Evolutionary conservation across 805 yeast genomes (phyloP).

Genomic region (Saturnispora quitensis): DNA sequence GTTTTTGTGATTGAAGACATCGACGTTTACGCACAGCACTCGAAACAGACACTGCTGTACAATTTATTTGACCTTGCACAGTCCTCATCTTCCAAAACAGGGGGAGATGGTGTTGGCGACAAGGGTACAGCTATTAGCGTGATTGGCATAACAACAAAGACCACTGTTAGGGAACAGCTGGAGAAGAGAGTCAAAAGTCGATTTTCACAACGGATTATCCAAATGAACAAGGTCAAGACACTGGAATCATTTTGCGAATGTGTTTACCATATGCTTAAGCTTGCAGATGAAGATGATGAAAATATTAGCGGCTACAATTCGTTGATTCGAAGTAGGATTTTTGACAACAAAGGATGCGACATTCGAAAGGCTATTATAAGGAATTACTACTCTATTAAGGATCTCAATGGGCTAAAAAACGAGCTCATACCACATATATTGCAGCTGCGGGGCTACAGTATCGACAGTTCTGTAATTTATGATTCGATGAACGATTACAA

Average conservation of each 20-base stretch:
- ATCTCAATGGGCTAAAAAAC: constrained; percentile 42
- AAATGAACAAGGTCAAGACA: constrained; percentile 41
- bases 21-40: constrained; percentile 62
- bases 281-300: constrained; percentile 14
- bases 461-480: neutral
- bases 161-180: constrained; percentile 68
- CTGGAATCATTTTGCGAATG: constrained; percentile 43
- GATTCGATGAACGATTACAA: constrained; percentile 1
- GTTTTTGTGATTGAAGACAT: constrained; percentile 79
- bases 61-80: constrained; percentile 85
- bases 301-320: constrained; percentile 24
- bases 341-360: constrained; percentile 16
- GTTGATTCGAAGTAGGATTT: constrained; percentile 24
- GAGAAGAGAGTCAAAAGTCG: constrained; percentile 90
- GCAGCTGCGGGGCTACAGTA: constrained; percentile 1
- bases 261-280: constrained; percentile 23
- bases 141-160: constrained; percentile 66
- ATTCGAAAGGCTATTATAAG: constrained; percentile 31
- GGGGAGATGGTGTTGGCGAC: constrained; percentile 21
- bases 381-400: constrained; percentile 52
- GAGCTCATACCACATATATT: constrained; percentile 34
- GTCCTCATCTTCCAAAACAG: constrained; percentile 21
- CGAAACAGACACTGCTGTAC: constrained; percentile 76
- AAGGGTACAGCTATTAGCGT: constrained; percentile 65
- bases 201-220: constrained; percentile 71